Evolutionary conservation across 225 moss, liverwort and hornwort species (phyloP).

Genomic region (Ulota crispa): DNA sequence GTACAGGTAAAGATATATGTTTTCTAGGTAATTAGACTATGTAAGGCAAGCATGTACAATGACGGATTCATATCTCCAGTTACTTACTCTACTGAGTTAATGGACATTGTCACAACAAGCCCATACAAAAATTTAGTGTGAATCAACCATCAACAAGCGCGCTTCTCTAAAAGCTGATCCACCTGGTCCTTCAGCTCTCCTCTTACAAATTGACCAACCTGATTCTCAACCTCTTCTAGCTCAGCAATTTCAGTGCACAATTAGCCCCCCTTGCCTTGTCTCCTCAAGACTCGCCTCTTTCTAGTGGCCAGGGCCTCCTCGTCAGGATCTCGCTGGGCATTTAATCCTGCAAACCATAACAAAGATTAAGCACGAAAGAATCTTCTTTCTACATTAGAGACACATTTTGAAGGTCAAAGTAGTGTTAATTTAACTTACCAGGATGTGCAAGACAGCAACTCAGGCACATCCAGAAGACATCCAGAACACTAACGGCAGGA

Average conservation of each 20-base stretch:
- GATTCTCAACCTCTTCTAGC: background rate
- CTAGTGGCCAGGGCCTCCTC: background rate
- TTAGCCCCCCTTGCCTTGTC: background rate
- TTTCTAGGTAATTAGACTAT: background rate
- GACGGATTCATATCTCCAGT: background rate
- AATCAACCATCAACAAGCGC: background rate
- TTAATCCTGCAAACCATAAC: slow-evolving; percentile 27
- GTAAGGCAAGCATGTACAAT: background rate
- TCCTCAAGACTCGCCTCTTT: background rate
- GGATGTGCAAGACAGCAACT: background rate
- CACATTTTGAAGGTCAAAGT: background rate
- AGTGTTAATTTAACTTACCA: background rate
- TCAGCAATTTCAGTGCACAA: slow-evolving; percentile 10
- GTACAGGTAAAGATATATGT: too few relatives aligned
- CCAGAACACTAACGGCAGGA: background rate
- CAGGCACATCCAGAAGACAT: background rate
- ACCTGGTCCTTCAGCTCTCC: background rate
- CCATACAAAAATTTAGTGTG: too few relatives aligned
- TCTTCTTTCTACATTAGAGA: background rate
- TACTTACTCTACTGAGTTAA: too few relatives aligned
- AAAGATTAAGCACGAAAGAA: slow-evolving; percentile 24
- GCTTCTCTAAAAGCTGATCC: background rate
- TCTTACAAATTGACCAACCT: background rate
- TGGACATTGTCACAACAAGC: too few relatives aligned
- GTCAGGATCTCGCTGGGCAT: background rate